Conservation (phyloP, 257 asterid genomes). For the Plantago elongata region DNA sequence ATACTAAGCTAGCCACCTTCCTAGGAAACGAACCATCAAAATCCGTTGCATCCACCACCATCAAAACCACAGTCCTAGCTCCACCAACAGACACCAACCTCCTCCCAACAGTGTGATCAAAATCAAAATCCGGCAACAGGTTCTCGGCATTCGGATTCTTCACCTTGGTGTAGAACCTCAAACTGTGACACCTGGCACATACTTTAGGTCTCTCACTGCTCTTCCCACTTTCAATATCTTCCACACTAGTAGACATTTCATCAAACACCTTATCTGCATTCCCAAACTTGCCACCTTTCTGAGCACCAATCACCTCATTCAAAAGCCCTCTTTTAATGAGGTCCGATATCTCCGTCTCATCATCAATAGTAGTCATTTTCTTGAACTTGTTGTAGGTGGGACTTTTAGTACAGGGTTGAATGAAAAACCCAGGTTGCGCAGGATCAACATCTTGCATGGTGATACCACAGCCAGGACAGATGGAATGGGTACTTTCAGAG, state of each 20-base stretch:
- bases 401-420: conserved; percentile 38
- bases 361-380: conserved; percentile 43
- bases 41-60: conserved; percentile 86
- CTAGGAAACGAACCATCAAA: conserved; percentile 90
- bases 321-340: conserved; percentile 53
- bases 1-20: conserved; percentile 58
- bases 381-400: conserved; percentile 42
- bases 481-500: conserved; percentile 24
- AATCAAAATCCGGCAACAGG: conserved; percentile 81
- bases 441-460: conserved; percentile 68
- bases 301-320: conserved; percentile 40
- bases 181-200: conserved; percentile 77
- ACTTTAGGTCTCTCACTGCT: conserved; percentile 49
- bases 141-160: conserved; percentile 63
- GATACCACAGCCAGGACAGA: conserved; percentile 89
- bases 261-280: conserved; percentile 26
- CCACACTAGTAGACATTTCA: conserved; percentile 20
- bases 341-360: conserved; percentile 59
- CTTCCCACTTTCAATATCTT: conserved; percentile 11
- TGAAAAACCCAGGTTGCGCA: conserved; percentile 62
- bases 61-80: conserved; percentile 62
- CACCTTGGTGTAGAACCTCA: conserved; percentile 66
- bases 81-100: conserved; percentile 55
- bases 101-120: conserved; percentile 82
- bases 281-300: conserved; percentile 19